Evolutionary conservation across 2,329 filamentous ascomycete species (phyloP).

Genomic region (Sporothrix protearum): DNA sequence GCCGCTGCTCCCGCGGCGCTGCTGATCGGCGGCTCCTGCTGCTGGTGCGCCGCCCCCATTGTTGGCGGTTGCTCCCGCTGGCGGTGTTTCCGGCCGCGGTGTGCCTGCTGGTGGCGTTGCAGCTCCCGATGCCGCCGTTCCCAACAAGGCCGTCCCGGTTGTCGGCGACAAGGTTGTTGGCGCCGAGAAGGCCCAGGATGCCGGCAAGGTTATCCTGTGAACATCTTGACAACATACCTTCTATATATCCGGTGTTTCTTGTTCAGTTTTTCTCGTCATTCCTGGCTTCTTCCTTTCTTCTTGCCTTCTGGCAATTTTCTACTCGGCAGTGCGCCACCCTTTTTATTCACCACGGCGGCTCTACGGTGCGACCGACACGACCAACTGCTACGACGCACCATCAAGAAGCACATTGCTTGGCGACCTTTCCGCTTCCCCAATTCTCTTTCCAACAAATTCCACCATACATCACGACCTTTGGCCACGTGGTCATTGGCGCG

Average conservation of each 20-base stretch:
- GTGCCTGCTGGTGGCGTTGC: slow-evolving; percentile 11
- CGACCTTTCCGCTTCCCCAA: not conserved
- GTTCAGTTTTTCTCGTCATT: not conserved
- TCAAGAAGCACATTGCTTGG: not conserved
- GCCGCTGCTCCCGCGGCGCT: not conserved
- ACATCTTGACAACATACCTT: not conserved
- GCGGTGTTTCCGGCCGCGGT: slow-evolving; percentile 6
- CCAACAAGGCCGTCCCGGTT: slow-evolving; percentile 22
- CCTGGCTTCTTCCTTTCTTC: slow-evolving; percentile 11
- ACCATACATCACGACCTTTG: slow-evolving; percentile 7
- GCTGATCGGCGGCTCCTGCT: not conserved
- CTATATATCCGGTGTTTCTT: not conserved
- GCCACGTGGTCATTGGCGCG: slow-evolving; percentile 8
- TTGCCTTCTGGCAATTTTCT: slow-evolving; percentile 3
- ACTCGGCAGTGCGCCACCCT: slow-evolving; percentile 15
- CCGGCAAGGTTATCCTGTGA: slow-evolving; percentile 21
- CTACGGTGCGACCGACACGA: not conserved
- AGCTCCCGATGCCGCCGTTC: slow-evolving; percentile 15
- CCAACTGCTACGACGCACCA: not conserved
- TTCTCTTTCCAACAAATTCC: not conserved
- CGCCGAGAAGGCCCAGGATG: slow-evolving; percentile 14
- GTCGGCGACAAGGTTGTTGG: slow-evolving; percentile 10
- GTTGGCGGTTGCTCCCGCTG: slow-evolving; percentile 3
- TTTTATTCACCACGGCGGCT: slow-evolving; percentile 16
- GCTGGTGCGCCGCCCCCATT: not conserved